Base-by-base conservation (phyloP, 441 rosid genomes). In the Pelargonium myrrhifolium region DNA sequence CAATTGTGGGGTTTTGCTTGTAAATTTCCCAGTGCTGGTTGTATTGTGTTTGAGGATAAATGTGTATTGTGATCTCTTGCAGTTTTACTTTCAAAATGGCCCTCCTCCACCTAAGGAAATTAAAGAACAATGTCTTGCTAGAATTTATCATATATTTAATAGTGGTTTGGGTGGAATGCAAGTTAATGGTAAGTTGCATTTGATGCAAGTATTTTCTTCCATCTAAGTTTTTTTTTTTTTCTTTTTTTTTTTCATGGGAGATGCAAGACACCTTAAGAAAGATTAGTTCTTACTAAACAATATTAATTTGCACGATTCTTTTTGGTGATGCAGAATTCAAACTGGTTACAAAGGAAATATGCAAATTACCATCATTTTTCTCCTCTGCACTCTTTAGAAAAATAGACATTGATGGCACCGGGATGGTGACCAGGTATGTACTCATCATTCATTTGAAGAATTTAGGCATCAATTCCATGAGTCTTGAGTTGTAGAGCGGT, bases 301-400 rank as follows among this genome's bases (percentile, higher is more conserved):
- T 55, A 20, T 55, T 55, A 20, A 55, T 55, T 8, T 18, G 2
- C 61, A 18, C 9, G 26, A 7, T 55, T 18, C 22, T 55, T 18
- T 0, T 55, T 18, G 20, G 60, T 20, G 10, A 55, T 55, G 28
- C 80, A 95, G 99, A 92, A 74, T 92, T 95, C 72, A 92, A 89
- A 82, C 71, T 87, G 64, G 86, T 95, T 62, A 87, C 99, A 5
- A 82, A 83, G 75, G 99, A 95, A 77, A 85, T 95, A 69, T 95
- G 98, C 95, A 92, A 90, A 84, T 83, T 95, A 68, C 99, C 99
- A 39, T 87, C 97, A 66, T 95, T 87, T 85, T 86, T 95, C 80
- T 95, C 97, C 65, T 68, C 87, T 0, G 78, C 80, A 45, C 92
- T 95, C 58, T 92, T 95, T 79, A 83, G 70, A 72, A 90, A 81